Base-by-base conservation (phyloP, 306 rosid genomes). In the Malus fusca region DNA sequence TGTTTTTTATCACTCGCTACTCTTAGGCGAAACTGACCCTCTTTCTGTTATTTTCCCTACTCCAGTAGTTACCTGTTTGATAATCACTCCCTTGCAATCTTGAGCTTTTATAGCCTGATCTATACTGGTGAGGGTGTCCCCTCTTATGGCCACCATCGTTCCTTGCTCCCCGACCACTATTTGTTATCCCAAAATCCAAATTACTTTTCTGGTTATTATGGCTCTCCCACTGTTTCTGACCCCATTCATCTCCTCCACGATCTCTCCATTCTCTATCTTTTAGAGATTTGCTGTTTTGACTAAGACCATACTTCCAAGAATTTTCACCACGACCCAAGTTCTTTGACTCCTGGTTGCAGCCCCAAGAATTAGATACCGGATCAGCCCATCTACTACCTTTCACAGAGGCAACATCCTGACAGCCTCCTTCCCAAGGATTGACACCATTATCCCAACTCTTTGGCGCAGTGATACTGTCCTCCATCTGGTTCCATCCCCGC, bases 341-440 rank as follows among this genome's bases (percentile, higher is more conserved):
- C 68, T 79, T 68, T 22, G 77, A 48, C 76, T 78, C 77, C 51
- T 51, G 80, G 75, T 80, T 44, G 88, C 87, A 87, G 43, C 72
- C 84, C 88, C 80, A 66, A 56, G 83, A 62, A 65, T 68, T 82
- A 22, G 76, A 77, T 78, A 75, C 52, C 67, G 17, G 55, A 62
- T 77, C 66, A 64, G 82, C 85, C 92, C 94, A 83, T 60, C 84
- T 78, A 72, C 73, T 65, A 72, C 62, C 77, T 22, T 75, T 69
- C 61, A 26, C 58, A 6, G 76, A 73, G 71, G 18, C 63, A 63
- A 28, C 65, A 33, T 66, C 78, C 14, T 14, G 52, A 77, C 31
- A 67, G 53, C 71, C 82, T 51, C 64, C 68, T 31, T 76, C 80
- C 84, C 78, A 81, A 74, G 72, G 66, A 78, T 69, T 69, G 21